Evolutionary conservation across 1,284 basidiomycete genomes (phyloP).

Genomic region (Microbotryomycetes sp.): DNA sequence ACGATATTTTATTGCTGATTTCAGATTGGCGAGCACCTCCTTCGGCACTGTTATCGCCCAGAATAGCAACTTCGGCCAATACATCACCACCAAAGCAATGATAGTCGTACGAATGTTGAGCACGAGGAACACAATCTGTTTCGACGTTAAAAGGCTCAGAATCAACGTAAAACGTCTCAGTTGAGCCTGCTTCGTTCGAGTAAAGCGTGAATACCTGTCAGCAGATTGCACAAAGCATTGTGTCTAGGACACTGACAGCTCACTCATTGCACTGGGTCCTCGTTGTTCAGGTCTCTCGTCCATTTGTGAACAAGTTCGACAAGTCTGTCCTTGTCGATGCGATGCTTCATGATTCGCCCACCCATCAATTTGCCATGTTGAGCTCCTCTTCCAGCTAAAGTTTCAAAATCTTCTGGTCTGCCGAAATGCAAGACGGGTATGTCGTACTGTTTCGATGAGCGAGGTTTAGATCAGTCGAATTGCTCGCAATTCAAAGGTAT

Average conservation of each 20-base stretch:
- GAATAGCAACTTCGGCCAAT: slow-evolving; percentile 2
- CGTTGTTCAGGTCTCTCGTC: slow-evolving; percentile 23
- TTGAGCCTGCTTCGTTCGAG: no score
- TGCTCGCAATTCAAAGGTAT: no score
- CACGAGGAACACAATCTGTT: not conserved
- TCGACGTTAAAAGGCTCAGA: not conserved
- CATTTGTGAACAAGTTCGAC: slow-evolving; percentile 23
- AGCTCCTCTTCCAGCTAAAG: slow-evolving; percentile 12
- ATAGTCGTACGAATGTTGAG: slow-evolving; percentile 7
- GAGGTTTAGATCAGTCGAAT: not conserved
- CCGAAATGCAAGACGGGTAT: slow-evolving; percentile 34
- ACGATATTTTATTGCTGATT: slow-evolving; percentile 7
- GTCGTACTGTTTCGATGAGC: slow-evolving; percentile 29
- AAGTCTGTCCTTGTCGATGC: slow-evolving; percentile 33
- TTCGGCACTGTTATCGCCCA: not conserved
- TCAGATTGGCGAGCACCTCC: not conserved
- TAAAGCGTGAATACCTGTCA: no score
- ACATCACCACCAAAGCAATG: not conserved
- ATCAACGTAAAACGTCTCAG: no score
- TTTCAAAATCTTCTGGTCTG: slow-evolving; percentile 9
- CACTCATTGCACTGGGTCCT: no score
- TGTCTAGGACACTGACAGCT: not conserved
- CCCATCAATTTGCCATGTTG: slow-evolving; percentile 1
- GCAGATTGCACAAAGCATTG: not conserved
- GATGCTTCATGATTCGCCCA: slow-evolving; percentile 35